Evolutionary conservation across 2,329 filamentous ascomycete species (phyloP).

Genomic region (Aureobasidium sp.): DNA sequence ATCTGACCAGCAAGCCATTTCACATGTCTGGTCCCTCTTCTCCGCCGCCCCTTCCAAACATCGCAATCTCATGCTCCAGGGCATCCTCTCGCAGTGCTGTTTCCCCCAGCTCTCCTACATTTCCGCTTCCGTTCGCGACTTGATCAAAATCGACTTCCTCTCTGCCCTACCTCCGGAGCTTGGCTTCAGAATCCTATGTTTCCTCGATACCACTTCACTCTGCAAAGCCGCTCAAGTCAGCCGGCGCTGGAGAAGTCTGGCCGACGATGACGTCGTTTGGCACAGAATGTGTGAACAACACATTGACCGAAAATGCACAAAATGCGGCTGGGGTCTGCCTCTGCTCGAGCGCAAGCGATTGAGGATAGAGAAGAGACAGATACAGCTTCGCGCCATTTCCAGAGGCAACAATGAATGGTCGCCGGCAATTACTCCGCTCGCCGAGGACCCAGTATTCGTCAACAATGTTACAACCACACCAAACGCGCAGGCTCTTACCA

Average conservation of each 20-base stretch:
- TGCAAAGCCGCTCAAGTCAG: slow-evolving; percentile 96
- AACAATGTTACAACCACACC: not conserved
- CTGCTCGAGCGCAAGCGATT: slow-evolving; percentile 82
- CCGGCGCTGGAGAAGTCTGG: slow-evolving; percentile 74
- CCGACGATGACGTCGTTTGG: slow-evolving; percentile 98
- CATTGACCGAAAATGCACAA: slow-evolving; percentile 86
- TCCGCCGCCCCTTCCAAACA: slow-evolving; percentile 92
- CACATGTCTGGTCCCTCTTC: slow-evolving; percentile 96
- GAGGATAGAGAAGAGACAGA: slow-evolving; percentile 78
- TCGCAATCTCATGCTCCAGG: slow-evolving; percentile 91
- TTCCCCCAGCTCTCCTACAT: slow-evolving; percentile 94
- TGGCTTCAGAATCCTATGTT: slow-evolving; percentile 86
- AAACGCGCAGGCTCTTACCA: not conserved
- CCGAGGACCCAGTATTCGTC: not conserved
- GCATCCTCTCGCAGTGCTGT: slow-evolving; percentile 92
- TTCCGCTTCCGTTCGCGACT: slow-evolving; percentile 81
- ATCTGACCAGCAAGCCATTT: slow-evolving; percentile 88
- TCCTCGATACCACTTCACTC: slow-evolving; percentile 85
- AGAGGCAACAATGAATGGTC: slow-evolving; percentile 50
- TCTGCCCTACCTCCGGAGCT: slow-evolving; percentile 82
- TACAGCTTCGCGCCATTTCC: slow-evolving; percentile 61
- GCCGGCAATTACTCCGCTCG: slow-evolving; percentile 42
- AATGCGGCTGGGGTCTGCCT: slow-evolving; percentile 92
- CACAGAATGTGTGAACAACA: slow-evolving; percentile 97
- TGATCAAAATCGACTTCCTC: slow-evolving; percentile 96